A percentile compares a stretch with the other conserved stretches of the same genome.
Evolutionary conservation across 495 filamentous ascomycete species (phyloP).

Genomic region (Pseudotulostoma volvatum): DNA sequence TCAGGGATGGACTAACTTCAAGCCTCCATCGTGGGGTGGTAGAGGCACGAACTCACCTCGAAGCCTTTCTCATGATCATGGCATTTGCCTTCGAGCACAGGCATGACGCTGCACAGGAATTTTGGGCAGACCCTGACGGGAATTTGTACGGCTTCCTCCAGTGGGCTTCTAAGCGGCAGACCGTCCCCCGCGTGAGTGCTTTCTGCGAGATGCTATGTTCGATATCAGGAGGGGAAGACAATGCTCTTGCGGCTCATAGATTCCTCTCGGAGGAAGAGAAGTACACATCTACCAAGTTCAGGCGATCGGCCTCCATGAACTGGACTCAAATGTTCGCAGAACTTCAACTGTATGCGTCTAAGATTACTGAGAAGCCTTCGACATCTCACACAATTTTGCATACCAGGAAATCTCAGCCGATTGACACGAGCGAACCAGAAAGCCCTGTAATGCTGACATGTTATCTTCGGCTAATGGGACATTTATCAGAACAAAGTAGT

Average conservation of each 20-base stretch:
- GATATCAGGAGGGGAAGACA: slow-evolving; percentile 62
- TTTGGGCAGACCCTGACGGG: slow-evolving; percentile 78
- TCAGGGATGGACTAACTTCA: slow-evolving; percentile 31
- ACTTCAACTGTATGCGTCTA: slow-evolving; percentile 54
- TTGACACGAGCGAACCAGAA: slow-evolving; percentile 61
- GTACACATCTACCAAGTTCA: slow-evolving; percentile 54
- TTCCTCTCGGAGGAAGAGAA: slow-evolving; percentile 81
- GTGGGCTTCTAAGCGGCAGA: slow-evolving; percentile 85
- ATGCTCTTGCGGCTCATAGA: slow-evolving; percentile 62
- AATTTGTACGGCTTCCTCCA: slow-evolving; percentile 86
- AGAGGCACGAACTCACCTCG: slow-evolving; percentile 56
- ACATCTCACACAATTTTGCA: slow-evolving; percentile 40
- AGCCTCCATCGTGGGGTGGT: slow-evolving; percentile 29
- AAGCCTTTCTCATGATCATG: slow-evolving; percentile 82
- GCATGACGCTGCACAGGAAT: slow-evolving; percentile 64
- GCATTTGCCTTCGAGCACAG: slow-evolving; percentile 79
- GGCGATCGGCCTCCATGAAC: slow-evolving; percentile 61
- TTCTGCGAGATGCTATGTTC: slow-evolving; percentile 91
- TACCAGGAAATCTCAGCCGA: slow-evolving; percentile 46
- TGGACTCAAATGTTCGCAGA: slow-evolving; percentile 91
- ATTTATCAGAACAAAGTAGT: slow-evolving; percentile 52
- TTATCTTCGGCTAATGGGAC: slow-evolving; percentile 73
- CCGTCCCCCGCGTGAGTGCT: slow-evolving; percentile 80
- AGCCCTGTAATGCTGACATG: slow-evolving; percentile 82
- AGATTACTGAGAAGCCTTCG: slow-evolving; percentile 47